phyloP scores from a whole-genome alignment of 306 rosid genomes.

The Lathyrus oleraceus region DNA sequence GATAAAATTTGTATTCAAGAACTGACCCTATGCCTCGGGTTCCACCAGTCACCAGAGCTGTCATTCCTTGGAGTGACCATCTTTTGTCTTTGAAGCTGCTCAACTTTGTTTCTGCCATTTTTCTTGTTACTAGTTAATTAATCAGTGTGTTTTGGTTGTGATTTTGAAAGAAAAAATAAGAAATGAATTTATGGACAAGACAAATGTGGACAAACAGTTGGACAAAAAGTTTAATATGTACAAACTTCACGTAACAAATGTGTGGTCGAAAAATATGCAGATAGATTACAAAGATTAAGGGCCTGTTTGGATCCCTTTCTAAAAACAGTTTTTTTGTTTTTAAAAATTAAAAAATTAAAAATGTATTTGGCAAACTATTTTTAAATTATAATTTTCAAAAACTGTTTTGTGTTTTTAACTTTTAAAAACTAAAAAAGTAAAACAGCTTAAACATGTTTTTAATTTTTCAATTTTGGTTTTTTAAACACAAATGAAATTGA shows the following conservation, averaged over 20 bases:
- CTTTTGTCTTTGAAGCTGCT: slow-evolving; percentile 23
- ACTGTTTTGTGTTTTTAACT: no score
- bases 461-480: no score
- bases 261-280: background rate
- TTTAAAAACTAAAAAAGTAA: no score
- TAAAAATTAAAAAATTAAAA: no score
- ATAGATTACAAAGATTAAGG: background rate
- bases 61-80: slow-evolving; percentile 51
- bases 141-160: background rate
- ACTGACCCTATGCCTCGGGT: slow-evolving; percentile 43
- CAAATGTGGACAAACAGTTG: background rate
- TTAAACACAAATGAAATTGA: no score
- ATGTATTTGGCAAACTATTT: no score
- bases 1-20: background rate
- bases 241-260: background rate
- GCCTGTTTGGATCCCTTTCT: no score
- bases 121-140: background rate
- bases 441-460: no score
- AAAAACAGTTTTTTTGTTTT: no score
- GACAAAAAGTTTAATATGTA: background rate
- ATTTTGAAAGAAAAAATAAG: background rate
- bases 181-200: background rate
- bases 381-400: no score
- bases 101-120: slow-evolving; percentile 35
- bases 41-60: slow-evolving; percentile 46